Evolutionary conservation across 371 early-diverging fungal genomes (phyloP).

Genomic region (Parasitella parasitica): DNA sequence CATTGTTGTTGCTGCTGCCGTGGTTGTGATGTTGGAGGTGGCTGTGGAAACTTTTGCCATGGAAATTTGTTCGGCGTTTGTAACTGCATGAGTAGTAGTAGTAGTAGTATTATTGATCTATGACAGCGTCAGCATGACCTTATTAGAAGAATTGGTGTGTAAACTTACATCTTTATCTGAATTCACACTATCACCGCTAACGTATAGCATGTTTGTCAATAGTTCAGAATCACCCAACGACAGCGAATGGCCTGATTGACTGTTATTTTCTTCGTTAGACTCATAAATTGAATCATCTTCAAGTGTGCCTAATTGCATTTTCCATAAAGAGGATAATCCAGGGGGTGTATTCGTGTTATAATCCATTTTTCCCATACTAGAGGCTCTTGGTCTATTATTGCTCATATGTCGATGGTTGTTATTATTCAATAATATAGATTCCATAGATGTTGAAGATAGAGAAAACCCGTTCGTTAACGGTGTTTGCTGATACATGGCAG

Average conservation of each 20-base stretch:
- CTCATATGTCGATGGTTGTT: not conserved
- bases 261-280: slow-evolving; percentile 7
- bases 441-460: not conserved
- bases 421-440: not conserved
- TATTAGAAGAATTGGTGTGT: not conserved
- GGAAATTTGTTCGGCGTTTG: not conserved
- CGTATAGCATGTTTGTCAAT: slow-evolving; percentile 38
- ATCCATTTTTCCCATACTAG: slow-evolving; percentile 59
- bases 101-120: not conserved
- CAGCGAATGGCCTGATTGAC: slow-evolving; percentile 18
- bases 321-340: slow-evolving; percentile 42
- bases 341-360: slow-evolving; percentile 2
- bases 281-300: slow-evolving; percentile 28
- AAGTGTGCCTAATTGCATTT: slow-evolving; percentile 42
- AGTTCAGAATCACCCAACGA: slow-evolving; percentile 51
- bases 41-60: no score
- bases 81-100: not conserved
- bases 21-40: no score
- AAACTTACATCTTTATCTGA: not conserved
- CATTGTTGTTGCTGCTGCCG: not conserved
- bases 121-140: not conserved
- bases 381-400: slow-evolving; percentile 47
- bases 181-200: not conserved
- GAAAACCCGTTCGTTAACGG: not conserved
- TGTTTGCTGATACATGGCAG: slow-evolving; percentile 43